phyloP scores from a whole-genome alignment of 2,329 filamentous ascomycete species.

The Xylariaceae sp. region DNA sequence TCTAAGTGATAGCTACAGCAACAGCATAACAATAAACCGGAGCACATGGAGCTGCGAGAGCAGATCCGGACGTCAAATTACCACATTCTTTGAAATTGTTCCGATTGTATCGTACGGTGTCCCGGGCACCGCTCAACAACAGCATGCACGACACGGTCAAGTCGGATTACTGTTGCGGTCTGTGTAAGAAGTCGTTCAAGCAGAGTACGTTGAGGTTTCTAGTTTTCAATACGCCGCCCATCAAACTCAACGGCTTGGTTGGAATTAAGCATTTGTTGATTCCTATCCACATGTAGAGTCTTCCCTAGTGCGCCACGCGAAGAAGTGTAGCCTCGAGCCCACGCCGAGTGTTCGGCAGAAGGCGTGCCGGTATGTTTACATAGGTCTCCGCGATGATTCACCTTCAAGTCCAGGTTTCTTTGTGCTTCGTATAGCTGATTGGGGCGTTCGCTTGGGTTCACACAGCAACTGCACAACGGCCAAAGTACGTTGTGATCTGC shows the following conservation, averaged over 20 bases:
- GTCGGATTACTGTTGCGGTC: constrained; percentile 21
- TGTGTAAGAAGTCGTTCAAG: constrained; percentile 33
- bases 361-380: constrained; percentile 31
- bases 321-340: constrained; percentile 33
- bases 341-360: constrained; percentile 34
- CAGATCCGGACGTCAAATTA: too few species aligned
- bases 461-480: constrained; percentile 33
- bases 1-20: too few species aligned
- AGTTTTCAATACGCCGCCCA: too few species aligned
- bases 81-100: too few species aligned
- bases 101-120: too few species aligned
- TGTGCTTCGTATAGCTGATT: neutral
- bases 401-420: neutral
- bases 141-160: constrained; percentile 18
- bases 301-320: constrained; percentile 32
- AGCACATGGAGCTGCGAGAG: constrained; percentile 14
- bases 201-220: constrained; percentile 27
- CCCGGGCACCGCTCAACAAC: neutral
- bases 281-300: constrained; percentile 28
- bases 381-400: neutral
- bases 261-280: too few species aligned
- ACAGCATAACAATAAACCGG: too few species aligned
- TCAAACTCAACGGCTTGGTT: too few species aligned
- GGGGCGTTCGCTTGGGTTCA: neutral
- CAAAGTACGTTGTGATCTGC: constrained; percentile 38